A percentile compares a stretch with the other conserved stretches of the same genome.
These are phyloP conservation scores for Rhizophora apiculata DNA, from an alignment of 345 rosid species.

Conservation along the genomic window DNA sequence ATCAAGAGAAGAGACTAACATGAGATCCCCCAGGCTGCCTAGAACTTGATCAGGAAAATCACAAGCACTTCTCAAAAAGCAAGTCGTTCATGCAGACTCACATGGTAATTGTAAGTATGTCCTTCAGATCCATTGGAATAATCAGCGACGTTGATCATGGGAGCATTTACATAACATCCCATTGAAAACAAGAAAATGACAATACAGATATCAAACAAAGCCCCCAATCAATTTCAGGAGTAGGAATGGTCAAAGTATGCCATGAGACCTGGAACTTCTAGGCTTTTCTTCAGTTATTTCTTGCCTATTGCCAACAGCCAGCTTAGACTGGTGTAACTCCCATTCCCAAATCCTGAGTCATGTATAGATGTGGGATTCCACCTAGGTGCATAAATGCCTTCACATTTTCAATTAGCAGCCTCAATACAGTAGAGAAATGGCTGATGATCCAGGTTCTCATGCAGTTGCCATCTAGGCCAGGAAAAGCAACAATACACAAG, in stretches of 20 bases:
- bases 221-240: background rate
- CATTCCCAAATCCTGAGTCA: too few species aligned
- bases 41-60: background rate
- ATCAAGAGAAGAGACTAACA: constrained; percentile 22
- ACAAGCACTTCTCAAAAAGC: constrained; percentile 2
- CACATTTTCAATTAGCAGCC: background rate
- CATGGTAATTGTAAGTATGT: constrained; percentile 86
- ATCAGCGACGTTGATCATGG: constrained; percentile 96
- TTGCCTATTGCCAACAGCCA: background rate
- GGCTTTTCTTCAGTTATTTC: background rate
- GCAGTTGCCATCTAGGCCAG: background rate
- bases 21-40: constrained; percentile 3
- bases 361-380: background rate
- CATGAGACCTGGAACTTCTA: background rate
- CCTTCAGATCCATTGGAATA: constrained; percentile 93
- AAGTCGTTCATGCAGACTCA: constrained; percentile 43
- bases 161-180: constrained; percentile 98
- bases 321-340: too few species aligned
- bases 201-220: constrained; percentile 8
- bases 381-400: background rate
- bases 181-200: constrained; percentile 34
- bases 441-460: background rate
- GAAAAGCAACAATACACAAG: too few species aligned
- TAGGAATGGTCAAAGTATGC: constrained; percentile 3
- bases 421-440: background rate